A percentile compares a stretch with the other conserved stretches of the same genome.
Evolutionary conservation across 257 asterid genomes (phyloP).

Genomic region (Solanum sparsipilum): DNA sequence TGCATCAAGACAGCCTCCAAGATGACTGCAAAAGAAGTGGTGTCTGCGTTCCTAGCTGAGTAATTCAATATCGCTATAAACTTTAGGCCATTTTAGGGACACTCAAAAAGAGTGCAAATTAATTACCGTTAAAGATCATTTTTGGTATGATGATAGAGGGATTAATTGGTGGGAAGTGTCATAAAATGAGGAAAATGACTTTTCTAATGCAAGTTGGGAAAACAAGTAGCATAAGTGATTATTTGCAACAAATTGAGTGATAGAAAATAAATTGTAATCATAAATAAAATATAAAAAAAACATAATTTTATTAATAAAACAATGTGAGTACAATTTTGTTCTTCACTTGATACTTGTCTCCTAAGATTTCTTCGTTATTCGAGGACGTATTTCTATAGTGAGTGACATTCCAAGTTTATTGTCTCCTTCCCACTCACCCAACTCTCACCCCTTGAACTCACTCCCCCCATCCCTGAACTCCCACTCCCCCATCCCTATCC

Average conservation of each 20-base stretch:
- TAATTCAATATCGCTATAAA: not conserved
- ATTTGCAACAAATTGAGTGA: not conserved
- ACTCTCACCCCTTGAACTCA: not conserved
- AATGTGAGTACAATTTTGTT: too few relatives aligned
- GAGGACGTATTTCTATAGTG: not conserved
- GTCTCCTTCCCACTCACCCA: not conserved
- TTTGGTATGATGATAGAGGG: not conserved
- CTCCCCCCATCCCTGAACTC: not conserved
- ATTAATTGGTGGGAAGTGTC: not conserved
- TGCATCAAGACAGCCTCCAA: not conserved
- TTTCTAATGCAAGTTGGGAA: not conserved
- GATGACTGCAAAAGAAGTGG: not conserved
- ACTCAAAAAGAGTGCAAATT: not conserved
- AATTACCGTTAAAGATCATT: too few relatives aligned
- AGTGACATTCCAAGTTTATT: not conserved
- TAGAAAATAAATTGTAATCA: too few relatives aligned
- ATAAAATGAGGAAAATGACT: not conserved
- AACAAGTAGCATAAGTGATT: not conserved
- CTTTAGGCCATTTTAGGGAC: too few relatives aligned
- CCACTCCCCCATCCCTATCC: not conserved
- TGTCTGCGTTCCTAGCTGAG: not conserved
- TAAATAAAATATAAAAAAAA: too few relatives aligned
- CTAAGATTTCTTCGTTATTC: not conserved
- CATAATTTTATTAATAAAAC: too few relatives aligned
- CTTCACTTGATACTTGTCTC: too few relatives aligned